Evolutionary conservation across 2,329 filamentous ascomycete species (phyloP).

Genomic region (Calonectria pseudoturangicola): DNA sequence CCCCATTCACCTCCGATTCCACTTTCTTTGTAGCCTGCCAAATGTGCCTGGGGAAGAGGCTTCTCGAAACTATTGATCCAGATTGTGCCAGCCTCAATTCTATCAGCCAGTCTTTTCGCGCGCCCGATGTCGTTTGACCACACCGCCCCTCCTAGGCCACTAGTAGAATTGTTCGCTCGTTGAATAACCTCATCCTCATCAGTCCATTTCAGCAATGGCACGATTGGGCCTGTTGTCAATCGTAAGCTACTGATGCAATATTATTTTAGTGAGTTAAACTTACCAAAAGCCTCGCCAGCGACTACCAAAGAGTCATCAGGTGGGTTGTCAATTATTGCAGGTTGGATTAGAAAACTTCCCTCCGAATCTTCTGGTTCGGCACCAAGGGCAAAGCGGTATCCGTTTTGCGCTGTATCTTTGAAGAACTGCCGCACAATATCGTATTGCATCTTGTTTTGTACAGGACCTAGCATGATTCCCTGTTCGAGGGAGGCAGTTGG

Average conservation of each 20-base stretch:
- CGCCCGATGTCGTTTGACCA: constrained; percentile 13
- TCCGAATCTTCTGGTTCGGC: not conserved
- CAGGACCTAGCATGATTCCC: constrained; percentile 13
- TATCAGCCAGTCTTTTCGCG: not conserved
- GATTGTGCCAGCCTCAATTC: constrained; percentile 2
- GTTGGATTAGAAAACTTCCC: not conserved
- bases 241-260: not conserved
- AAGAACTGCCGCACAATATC: constrained; percentile 15
- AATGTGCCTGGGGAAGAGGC: constrained; percentile 5
- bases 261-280: not conserved
- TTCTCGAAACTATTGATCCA: constrained; percentile 24
- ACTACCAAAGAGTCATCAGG: constrained; percentile 14
- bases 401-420: constrained; percentile 3
- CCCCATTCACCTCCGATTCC: constrained; percentile 11
- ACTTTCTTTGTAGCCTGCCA: constrained; percentile 17
- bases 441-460: constrained; percentile 23
- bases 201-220: constrained; percentile 6
- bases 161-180: not conserved
- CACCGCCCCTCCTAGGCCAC: not conserved
- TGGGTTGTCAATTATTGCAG: not conserved
- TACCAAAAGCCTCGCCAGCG: not conserved
- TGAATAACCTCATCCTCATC: constrained; percentile 6
- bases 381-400: not conserved
- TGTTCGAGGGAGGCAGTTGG: constrained; percentile 8
- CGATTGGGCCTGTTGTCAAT: not conserved